phyloP scores from a whole-genome alignment of 2,329 filamentous ascomycete species.

The Penicillium sp. region DNA sequence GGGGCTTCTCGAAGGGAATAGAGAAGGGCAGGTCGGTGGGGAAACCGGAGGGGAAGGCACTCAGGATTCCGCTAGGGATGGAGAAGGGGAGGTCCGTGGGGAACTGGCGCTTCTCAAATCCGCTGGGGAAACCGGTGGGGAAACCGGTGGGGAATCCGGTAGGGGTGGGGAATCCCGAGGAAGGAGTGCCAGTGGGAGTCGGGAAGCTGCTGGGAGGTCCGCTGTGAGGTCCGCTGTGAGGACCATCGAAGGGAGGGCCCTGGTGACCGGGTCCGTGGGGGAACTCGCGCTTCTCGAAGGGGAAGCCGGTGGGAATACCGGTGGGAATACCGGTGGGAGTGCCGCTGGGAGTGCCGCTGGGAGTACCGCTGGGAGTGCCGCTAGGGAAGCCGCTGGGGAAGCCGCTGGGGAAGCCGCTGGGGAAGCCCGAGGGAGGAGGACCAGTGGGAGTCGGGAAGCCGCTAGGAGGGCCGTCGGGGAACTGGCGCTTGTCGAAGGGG shows the following conservation, averaged over 20 bases:
- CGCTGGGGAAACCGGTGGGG: not conserved
- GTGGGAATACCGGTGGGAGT: too few species aligned
- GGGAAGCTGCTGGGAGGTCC: not conserved
- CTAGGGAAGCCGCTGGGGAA: not conserved
- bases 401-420: constrained; percentile 1
- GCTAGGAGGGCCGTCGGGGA: not conserved
- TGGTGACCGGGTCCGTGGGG: not conserved
- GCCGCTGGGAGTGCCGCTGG: constrained; percentile 1
- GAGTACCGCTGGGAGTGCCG: not conserved
- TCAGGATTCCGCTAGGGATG: not conserved
- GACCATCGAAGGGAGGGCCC: not conserved
- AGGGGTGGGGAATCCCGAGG: not conserved
- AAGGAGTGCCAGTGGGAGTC: not conserved
- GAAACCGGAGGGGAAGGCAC: not conserved
- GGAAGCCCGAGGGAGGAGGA: not conserved
- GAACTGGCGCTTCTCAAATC: constrained; percentile 11
- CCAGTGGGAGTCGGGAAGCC: constrained; percentile 1
- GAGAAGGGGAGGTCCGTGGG: constrained; percentile 1
- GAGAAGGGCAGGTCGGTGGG: not conserved
- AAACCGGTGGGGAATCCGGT: constrained; percentile 4
- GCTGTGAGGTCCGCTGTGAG: not conserved
- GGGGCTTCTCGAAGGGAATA: not conserved
- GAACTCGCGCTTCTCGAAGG: constrained; percentile 6
- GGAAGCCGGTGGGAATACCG: not conserved
- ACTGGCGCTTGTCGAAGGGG: constrained; percentile 11